Percentiles rank a stretch among this genome's conserved stretches.
Conservation (phyloP, 805 yeast genomes). For the Lipomyces chichibuensis region DNA sequence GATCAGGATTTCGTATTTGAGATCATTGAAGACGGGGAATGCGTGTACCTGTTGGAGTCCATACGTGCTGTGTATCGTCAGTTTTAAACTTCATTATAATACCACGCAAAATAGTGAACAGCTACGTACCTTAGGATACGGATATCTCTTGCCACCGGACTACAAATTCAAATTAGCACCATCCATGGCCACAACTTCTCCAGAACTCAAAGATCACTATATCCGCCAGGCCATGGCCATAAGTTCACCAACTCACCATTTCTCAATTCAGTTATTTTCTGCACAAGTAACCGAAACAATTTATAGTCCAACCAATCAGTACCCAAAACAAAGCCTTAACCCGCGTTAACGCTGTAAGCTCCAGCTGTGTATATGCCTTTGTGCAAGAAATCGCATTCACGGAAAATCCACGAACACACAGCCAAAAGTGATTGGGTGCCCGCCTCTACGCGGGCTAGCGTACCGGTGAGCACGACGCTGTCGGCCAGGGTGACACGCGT, state of each 20-base stretch:
- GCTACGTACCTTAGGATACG: conserved; percentile 38
- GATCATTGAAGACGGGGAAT: not conserved
- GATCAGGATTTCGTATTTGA: not conserved
- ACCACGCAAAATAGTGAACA: not conserved
- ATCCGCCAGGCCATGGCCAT: not conserved
- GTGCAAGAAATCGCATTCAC: not conserved
- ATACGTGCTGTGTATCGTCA: conserved; percentile 35
- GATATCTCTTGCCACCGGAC: conserved; percentile 40
- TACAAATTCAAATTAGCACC: conserved; percentile 8
- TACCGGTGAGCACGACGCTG: not conserved
- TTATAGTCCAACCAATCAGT: not conserved
- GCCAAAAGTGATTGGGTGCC: not conserved
- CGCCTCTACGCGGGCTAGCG: not conserved
- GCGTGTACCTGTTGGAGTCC: conserved; percentile 35
- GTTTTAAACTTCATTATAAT: not conserved
- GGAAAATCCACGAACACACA: not conserved
- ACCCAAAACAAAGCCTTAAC: not conserved
- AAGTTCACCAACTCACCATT: not conserved
- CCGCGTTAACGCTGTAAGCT: not conserved
- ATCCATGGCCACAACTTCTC: not conserved
- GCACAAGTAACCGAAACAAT: not conserved
- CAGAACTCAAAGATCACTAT: not conserved
- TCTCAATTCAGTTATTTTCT: conserved; percentile 3
- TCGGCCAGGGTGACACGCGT: too few species aligned
- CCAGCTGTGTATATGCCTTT: not conserved